phyloP scores from a whole-genome alignment of 148 eudicot genomes.

The Vaccinium vitisidaea region DNA sequence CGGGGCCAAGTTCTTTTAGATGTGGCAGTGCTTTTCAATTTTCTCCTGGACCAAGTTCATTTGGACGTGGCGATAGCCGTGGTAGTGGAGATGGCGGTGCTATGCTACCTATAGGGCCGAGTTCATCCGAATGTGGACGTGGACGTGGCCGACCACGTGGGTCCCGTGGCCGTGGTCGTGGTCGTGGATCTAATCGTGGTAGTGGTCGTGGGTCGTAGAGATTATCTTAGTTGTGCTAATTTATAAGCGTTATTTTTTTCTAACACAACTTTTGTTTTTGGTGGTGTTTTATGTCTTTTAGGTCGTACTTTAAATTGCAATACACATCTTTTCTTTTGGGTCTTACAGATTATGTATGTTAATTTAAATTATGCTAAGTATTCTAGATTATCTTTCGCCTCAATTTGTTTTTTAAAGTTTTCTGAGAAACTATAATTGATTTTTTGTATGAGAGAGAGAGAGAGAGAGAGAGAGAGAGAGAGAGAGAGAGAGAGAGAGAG shows the following conservation, averaged over 20 bases:
- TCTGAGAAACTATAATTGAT: too few relatives aligned
- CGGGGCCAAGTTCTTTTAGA: background rate
- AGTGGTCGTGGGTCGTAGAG: background rate
- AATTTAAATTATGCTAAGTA: too few relatives aligned
- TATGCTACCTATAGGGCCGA: background rate
- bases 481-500: too few relatives aligned
- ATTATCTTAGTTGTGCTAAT: background rate
- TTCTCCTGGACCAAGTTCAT: background rate
- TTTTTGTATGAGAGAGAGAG: too few relatives aligned
- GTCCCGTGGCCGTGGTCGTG: too few relatives aligned
- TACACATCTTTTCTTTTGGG: background rate
- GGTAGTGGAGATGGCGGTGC: background rate
- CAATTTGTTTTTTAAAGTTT: too few relatives aligned
- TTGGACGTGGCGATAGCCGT: background rate
- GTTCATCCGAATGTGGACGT: background rate
- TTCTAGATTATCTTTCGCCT: too few relatives aligned
- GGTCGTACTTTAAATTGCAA: background rate
- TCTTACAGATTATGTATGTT: too few relatives aligned
- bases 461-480: too few relatives aligned
- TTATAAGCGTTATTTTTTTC: background rate
- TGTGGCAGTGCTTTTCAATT: background rate
- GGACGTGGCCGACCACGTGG: background rate
- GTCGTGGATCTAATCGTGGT: too few relatives aligned
- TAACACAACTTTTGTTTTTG: too few relatives aligned
- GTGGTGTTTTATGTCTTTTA: background rate